Evolutionary conservation across 2,329 filamentous ascomycete species (phyloP).

Genomic region (Ceratocystis huliohia): DNA sequence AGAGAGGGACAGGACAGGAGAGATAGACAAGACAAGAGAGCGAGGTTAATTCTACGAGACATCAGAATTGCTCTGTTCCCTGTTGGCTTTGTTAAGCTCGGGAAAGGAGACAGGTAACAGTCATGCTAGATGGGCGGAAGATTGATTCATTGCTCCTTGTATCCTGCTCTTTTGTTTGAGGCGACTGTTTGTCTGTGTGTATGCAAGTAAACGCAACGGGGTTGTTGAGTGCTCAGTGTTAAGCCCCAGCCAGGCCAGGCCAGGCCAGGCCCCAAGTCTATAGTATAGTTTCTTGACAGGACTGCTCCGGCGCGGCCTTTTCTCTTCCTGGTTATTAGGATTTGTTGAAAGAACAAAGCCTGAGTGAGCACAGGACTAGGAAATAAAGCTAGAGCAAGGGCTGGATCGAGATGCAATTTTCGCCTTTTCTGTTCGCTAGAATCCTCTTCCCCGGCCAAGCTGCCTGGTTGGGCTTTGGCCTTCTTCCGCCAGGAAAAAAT

Average conservation of each 20-base stretch:
- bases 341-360: too few relatives aligned
- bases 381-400: background rate
- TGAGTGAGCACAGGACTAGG: background rate
- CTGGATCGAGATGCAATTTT: conserved; percentile 10
- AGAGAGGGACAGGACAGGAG: background rate
- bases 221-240: background rate
- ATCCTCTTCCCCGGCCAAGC: conserved; percentile 1
- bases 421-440: background rate
- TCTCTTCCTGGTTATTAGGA: too few relatives aligned
- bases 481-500: background rate
- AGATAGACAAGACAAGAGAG: background rate
- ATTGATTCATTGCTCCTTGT: background rate
- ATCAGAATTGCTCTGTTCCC: background rate
- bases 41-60: background rate
- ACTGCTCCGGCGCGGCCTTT: background rate
- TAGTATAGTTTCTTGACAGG: background rate
- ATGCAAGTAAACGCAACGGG: background rate
- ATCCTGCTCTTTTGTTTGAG: too few relatives aligned
- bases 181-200: background rate
- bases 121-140: background rate
- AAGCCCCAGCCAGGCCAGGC: background rate
- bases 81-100: background rate
- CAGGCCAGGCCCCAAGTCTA: background rate
- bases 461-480: background rate
- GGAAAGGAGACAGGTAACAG: background rate